Evolutionary conservation across 371 early-diverging fungal species (phyloP).

Genomic region (Coemansia sp.): DNA sequence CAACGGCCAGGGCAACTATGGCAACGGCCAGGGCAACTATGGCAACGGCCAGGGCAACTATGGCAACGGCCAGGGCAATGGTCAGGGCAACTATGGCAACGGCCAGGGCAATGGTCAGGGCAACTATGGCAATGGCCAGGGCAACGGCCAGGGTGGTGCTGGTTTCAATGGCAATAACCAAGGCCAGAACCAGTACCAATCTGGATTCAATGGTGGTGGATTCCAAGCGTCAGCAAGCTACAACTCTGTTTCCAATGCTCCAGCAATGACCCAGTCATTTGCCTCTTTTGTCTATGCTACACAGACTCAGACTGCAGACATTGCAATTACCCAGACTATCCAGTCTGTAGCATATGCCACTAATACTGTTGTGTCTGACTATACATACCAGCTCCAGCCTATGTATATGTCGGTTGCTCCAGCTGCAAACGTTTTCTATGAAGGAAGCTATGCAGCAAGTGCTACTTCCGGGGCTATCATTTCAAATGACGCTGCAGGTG

Average conservation of each 20-base stretch:
- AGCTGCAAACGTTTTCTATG: background rate
- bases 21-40: too few species aligned
- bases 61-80: background rate
- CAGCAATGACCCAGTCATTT: background rate
- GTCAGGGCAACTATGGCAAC: too few species aligned
- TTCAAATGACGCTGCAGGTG: background rate
- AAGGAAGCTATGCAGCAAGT: background rate
- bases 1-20: too few species aligned
- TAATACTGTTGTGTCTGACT: background rate
- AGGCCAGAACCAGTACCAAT: background rate
- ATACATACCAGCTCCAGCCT: background rate
- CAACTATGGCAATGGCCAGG: background rate
- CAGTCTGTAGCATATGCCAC: background rate
- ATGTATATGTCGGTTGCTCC: slow-evolving; percentile 1
- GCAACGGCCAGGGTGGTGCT: background rate
- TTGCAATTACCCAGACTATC: background rate
- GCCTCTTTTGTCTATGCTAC: background rate
- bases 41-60: too few species aligned
- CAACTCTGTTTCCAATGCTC: background rate
- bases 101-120: background rate
- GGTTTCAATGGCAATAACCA: background rate
- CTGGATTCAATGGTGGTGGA: background rate
- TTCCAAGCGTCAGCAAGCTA: background rate
- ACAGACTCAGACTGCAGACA: background rate
- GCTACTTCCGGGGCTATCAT: background rate